Base-by-base conservation (phyloP, 805 yeast species). In the Saturnispora dispora region DNA sequence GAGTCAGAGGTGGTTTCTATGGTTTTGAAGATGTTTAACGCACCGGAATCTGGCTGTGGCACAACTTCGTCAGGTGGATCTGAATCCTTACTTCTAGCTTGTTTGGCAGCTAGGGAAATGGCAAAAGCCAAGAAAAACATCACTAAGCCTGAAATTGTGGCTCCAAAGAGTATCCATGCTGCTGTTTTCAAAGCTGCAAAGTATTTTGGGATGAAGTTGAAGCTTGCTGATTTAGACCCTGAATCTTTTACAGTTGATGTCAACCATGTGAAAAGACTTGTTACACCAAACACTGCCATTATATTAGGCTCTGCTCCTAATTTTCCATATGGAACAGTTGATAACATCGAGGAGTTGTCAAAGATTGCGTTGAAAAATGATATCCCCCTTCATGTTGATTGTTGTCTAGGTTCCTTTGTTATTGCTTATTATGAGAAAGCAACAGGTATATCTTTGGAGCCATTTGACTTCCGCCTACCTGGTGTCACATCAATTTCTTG, bases 401-500 rank as follows among this genome's bases (percentile, higher is more conserved):
- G 96, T 42, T 91, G 99, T 65, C 71, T 91, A 32, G 99, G 99
- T 1, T 90, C 97, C 0, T 91, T 93, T 61, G 77, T 91, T 40
- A 86, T 88, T 42, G 82, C 96, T 2, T 88, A 84, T 61, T 57
- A 57, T 33, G 81, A 79, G 53, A 77, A 78, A 52, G 77, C 88
- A 2, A 53, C 60, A 44, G 54, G 53, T 17, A 64, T 59, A 11
- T 57, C 58, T 5, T 55, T 66, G 4, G 84, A 85, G 5, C 62
- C 70, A 11, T 90, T 91, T 68, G 98, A 93, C 65, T 91, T 91
- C 70, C 72, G 91, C 57, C 74, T 88, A 2, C 84, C 88, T 1
- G 93, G 93, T 32, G 98, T 93, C n/a, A 93, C 98, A 0, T 89
- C 97, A 2, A 91, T 91, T 52, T 87, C 96, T n/a, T 93, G 98